Base-by-base conservation (phyloP, 306 rosid species). In the Erythrophleum fordii region DNA sequence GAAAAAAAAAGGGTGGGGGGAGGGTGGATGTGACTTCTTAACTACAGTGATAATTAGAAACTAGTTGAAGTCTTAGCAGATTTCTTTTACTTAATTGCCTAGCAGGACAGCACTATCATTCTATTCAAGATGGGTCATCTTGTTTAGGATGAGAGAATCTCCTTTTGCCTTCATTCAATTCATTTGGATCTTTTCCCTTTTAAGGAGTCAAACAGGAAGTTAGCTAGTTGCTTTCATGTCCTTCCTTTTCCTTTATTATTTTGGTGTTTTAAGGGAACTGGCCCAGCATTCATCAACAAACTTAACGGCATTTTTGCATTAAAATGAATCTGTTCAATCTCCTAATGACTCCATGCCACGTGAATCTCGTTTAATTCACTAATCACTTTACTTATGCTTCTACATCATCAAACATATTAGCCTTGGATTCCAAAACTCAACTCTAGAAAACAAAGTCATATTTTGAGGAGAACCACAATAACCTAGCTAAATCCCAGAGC, bases 201-300 rank as follows among this genome's bases (percentile, higher is more conserved):
- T 58, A 45, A 82, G 77, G 80, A 49, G 89, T 83, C 86, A 76
- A 42, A 68, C 73, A 22, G 34, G 86, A 77, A 83, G 93, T 87
- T 89, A 85, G 85, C 26, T 51, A 51, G 88, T 86, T 80, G 75
- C 75, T 28, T 83, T 85, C 87, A 69, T 71, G 65, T 80, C 69
- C 80, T 74, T 70, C 84, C 34, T 80, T 77, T 49, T 58, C 67
- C 66, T 73, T 81, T 26, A 26, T 82, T 64, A 23, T 73, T 78
- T 72, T 82, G 65, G 73, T 78, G 77, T 55, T 79, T 49, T 52
- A 76, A 80, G 83, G 85, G 78, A 75, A 72, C 77, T 77, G 68
- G 82, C 20, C 72, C 79, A 62, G 34, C 69, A 58, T 64, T 69
- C 60, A 62, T 64, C 61, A 18, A 72, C 37, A 37, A 65, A 52